Conservation (phyloP, 169 alveolate species). For the Cryptosporidium ryanae region DNA sequence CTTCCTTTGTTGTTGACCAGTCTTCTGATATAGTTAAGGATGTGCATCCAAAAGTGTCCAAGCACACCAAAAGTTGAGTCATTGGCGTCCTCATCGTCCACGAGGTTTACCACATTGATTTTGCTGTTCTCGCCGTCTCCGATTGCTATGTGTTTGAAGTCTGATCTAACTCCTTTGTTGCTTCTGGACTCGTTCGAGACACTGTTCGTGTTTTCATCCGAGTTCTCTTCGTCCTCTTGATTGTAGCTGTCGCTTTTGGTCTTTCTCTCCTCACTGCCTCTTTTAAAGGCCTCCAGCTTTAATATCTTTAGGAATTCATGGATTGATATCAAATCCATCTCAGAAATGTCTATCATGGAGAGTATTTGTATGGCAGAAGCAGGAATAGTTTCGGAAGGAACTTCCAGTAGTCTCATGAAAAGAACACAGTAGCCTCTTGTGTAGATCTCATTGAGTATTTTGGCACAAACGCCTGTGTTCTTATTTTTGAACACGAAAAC, state of each 20-base stretch:
- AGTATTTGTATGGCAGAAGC: conserved; percentile 61
- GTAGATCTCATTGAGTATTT: conserved; percentile 41
- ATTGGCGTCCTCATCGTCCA: not conserved
- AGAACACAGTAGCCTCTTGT: conserved; percentile 49
- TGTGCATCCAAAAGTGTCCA: conserved; percentile 55
- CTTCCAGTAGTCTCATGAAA: conserved; percentile 53
- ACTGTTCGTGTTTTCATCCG: not conserved
- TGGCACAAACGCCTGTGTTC: conserved; percentile 31
- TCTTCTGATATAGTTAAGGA: conserved; percentile 51
- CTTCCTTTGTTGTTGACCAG: conserved; percentile 46
- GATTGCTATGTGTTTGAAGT: too few species aligned
- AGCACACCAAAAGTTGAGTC: conserved; percentile 30
- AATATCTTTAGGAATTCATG: conserved; percentile 33
- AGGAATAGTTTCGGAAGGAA: conserved; percentile 62
- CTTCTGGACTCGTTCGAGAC: not conserved
- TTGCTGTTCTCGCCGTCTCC: too few species aligned
- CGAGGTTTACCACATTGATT: too few species aligned
- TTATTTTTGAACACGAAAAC: conserved; percentile 51
- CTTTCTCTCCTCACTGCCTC: conserved; percentile 1
- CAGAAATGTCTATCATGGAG: conserved; percentile 54
- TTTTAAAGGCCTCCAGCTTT: conserved; percentile 15
- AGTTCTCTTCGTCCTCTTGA: not conserved
- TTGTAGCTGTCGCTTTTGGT: not conserved
- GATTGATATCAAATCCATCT: conserved; percentile 41
- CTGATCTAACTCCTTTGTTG: too few species aligned